Conservation (phyloP, 192 early-diverging fungal species). For the Chytriomyces sp. region DNA sequence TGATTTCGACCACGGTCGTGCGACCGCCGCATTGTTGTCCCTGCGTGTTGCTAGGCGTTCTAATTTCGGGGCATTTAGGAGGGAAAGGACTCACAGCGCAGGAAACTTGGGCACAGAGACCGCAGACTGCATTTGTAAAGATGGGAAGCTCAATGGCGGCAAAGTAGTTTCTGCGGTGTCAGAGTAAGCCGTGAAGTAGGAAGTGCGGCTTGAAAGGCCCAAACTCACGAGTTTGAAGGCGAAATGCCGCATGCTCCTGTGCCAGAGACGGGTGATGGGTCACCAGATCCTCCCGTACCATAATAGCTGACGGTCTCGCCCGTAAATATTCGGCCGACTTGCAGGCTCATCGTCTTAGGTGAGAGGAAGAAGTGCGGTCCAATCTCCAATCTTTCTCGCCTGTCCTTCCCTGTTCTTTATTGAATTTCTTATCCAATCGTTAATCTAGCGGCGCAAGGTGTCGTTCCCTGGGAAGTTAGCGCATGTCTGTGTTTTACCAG, state of each 20-base stretch:
- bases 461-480: no score
- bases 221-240: neutral
- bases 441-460: no score
- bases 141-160: slow-evolving; percentile 1
- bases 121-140: neutral
- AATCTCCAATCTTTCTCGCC: no score
- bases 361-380: no score
- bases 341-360: neutral
- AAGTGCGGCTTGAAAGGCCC: neutral
- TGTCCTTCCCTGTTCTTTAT: no score
- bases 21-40: neutral
- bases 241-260: slow-evolving; percentile 3
- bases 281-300: slow-evolving; percentile 9
- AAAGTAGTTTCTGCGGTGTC: slow-evolving; percentile 21
- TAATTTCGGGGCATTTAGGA: neutral
- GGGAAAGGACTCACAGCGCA: slow-evolving; percentile 11
- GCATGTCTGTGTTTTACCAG: no score
- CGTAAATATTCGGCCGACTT: neutral
- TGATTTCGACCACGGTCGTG: neutral
- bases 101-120: slow-evolving; percentile 5
- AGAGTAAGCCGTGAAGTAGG: neutral
- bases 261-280: slow-evolving; percentile 12
- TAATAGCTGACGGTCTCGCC: slow-evolving; percentile 7
- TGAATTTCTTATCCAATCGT: no score
- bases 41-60: neutral